Evolutionary conservation across 2,329 filamentous ascomycete species (phyloP), one percentile per base, ranked within the genome.

Genomic region (Colletotrichum paranaense): DNA sequence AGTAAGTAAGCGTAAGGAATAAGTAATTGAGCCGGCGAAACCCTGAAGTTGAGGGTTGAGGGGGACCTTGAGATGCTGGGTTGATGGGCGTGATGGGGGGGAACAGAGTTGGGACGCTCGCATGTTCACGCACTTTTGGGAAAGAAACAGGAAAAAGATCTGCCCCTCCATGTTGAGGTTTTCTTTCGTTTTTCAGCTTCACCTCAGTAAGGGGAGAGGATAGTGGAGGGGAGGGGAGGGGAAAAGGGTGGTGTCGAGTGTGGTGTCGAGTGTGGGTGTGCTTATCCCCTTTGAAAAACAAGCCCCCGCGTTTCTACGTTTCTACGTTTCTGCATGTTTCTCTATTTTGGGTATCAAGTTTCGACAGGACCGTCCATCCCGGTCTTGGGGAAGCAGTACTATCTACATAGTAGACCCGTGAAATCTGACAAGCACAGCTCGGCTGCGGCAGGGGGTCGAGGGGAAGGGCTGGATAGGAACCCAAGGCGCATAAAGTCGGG

Each of bases 101-200:
- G 22, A 30, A 49, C 38, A 63, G 26, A 63, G 62, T 67, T 70
- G 68, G 62, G 67, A 58, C 46, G 59, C 59, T 59, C 42, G 42
- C 35, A 38, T 59, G 28, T 65, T 32, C 30, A 52, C 42, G 60
- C 67, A 55, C 22, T 59, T 56, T 66, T 59, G 22, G 24, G 62
- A 55, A 55, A 32, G 16, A 32, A 32, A n/a, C 62, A 30, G 42
- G 60, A 42, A 28, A 32, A 53, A 58, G 55, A 70, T 60, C 62
- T 53, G 9, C 67, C 38, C 52, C 35, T 52, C 38, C 67, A 52
- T 28, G 4, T 55, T 28, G 14, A 5, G 8, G 26, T 55, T 55
- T 28, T 28, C 14, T n/a, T 28, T 55, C 26, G 11, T 55, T 35
- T 30, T 35, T 22, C 56, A 59, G 56, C 28, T 32, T n/a, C 4